Conservation (phyloP, 805 yeast genomes). For the Priceomyces haplophilus region DNA sequence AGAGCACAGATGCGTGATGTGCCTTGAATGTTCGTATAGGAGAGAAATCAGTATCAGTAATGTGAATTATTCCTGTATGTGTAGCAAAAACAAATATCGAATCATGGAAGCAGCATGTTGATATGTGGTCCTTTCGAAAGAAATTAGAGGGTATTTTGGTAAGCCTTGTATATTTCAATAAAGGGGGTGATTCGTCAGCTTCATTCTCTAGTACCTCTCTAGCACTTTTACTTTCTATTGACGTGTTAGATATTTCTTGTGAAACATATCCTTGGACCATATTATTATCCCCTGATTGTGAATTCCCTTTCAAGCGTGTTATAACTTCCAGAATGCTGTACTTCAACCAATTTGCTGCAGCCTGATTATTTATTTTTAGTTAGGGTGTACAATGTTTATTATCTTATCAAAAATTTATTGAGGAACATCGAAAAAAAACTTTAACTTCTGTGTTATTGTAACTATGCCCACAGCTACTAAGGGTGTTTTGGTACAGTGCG, state of each 20-base stretch:
- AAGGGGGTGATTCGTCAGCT: conserved; percentile 63
- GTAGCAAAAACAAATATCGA: conserved; percentile 76
- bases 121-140: conserved; percentile 73
- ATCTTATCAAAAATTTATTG: too few relatives aligned
- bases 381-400: too few relatives aligned
- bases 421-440: background rate
- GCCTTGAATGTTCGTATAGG: conserved; percentile 73
- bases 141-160: conserved; percentile 65
- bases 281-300: background rate
- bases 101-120: conserved; percentile 62
- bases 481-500: conserved; percentile 55
- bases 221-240: conserved; percentile 1
- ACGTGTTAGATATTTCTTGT: conserved; percentile 1
- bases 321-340: background rate
- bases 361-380: background rate
- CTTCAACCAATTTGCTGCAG: background rate
- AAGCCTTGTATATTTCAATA: conserved; percentile 70
- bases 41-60: conserved; percentile 57
- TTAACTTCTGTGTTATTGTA: background rate
- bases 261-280: background rate
- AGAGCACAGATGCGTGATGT: conserved; percentile 79
- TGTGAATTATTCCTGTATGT: conserved; percentile 78
- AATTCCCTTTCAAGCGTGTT: background rate
- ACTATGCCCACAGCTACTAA: conserved; percentile 42
- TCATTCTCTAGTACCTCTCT: conserved; percentile 9